A percentile compares a stretch with the other conserved stretches of the same genome.
phyloP scores from a whole-genome alignment of 805 yeast species.

The Wickerhamomyces ciferrii region DNA sequence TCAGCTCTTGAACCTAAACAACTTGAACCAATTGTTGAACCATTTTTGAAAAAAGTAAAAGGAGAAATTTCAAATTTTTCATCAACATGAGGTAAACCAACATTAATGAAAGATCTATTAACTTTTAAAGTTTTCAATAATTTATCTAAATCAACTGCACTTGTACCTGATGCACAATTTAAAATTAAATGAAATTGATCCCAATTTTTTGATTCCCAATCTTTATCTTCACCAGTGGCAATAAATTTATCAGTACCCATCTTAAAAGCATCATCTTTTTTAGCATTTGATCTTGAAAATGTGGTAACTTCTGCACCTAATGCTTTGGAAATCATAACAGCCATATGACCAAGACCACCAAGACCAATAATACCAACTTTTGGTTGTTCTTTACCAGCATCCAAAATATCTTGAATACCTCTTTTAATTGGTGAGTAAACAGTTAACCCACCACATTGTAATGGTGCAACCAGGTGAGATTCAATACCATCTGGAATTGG shows the following conservation, averaged over 20 bases:
- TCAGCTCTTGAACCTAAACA: slow-evolving; percentile 58
- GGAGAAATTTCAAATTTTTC: slow-evolving; percentile 38
- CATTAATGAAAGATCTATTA: slow-evolving; percentile 54
- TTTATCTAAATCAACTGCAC: slow-evolving; percentile 40
- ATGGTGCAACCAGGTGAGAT: slow-evolving; percentile 58
- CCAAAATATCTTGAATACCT: slow-evolving; percentile 15
- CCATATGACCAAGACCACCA: slow-evolving; percentile 57
- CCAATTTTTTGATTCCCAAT: slow-evolving; percentile 30
- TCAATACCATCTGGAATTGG: slow-evolving; percentile 54
- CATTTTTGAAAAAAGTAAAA: slow-evolving; percentile 42
- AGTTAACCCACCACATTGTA: slow-evolving; percentile 76
- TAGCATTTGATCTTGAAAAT: slow-evolving; percentile 43
- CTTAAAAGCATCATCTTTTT: slow-evolving; percentile 41
- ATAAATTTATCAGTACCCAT: slow-evolving; percentile 50
- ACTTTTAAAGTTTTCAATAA: slow-evolving; percentile 49
- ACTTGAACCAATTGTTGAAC: slow-evolving; percentile 52
- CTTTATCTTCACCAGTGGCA: slow-evolving; percentile 45
- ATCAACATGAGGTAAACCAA: slow-evolving; percentile 57
- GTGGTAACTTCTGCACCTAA: slow-evolving; percentile 57
- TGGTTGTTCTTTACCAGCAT: slow-evolving; percentile 19
- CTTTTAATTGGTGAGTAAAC: slow-evolving; percentile 62
- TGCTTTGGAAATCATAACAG: slow-evolving; percentile 50
- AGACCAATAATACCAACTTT: slow-evolving; percentile 51
- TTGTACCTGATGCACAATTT: slow-evolving; percentile 40
- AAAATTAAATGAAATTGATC: slow-evolving; percentile 41